Base-by-base conservation (phyloP, 495 filamentous ascomycete genomes). In the Aspergillus carlsbadensis region DNA sequence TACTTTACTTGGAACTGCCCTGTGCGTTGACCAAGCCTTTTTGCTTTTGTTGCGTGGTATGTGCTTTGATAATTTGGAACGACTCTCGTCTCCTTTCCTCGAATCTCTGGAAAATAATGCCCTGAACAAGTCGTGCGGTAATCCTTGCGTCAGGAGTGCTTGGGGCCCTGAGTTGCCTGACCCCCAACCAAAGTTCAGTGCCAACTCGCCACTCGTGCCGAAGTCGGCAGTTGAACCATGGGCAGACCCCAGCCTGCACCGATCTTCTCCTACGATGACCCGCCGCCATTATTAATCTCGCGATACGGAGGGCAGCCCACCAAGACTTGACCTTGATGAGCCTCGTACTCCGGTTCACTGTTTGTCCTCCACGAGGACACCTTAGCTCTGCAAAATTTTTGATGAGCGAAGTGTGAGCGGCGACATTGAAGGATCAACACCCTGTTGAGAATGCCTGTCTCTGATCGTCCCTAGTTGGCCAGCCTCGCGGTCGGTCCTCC, bases 401-500 rank as follows among this genome's bases (percentile, higher is more conserved):
- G 5, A 5, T 5, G 40, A n/a, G 43, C 43, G 24, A 46, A 46
- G 40, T 13, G 15, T 42, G n/a, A 13, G 41, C 18, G 17, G 8
- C 6, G 43, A 6, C 43, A 21, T 34, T 51, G 35, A 14, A 48
- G 18, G 18, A 24, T 40, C 18, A 5, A 40, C 20, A 20, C 44
- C 20, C 21, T 31, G 18, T 37, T 14, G 11, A 41, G n/a, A 33
- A 52, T 52, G 36, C 49, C 49, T 52, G 49, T 34, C 22, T 52
- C 49, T 42, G 49, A 42, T 52, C 37, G 10, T 29, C 37, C 24
- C 36, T 52, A n/a, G 37, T 39, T 35, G 48, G 54, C 31, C 54
- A 50, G 37, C 54, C 46, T 57, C 29, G 54, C 39, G 29, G 24
- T 50, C 39, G 17, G 44, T 13, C 53, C 53, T 48, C 34, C 21